These are phyloP conservation scores for Arachnopeziza araneosa DNA, from an alignment of 2,329 filamentous ascomycete species.

Conservation along the genomic window DNA sequence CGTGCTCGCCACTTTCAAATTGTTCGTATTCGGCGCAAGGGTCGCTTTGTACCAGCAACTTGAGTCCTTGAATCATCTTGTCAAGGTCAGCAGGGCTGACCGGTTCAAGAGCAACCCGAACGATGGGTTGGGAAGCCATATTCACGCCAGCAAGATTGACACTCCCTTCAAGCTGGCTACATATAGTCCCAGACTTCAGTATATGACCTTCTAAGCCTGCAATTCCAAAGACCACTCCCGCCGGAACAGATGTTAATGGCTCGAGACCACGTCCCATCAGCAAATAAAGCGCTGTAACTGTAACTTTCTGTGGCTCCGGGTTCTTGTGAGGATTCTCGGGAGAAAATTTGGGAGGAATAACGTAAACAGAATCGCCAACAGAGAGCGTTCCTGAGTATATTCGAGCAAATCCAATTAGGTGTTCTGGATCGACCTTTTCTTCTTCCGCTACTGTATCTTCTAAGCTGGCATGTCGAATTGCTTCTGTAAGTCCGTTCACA, in stretches of 20 bases:
- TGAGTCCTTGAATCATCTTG: constrained; percentile 88
- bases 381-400: constrained; percentile 87
- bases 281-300: constrained; percentile 82
- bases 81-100: constrained; percentile 83
- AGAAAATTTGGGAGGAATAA: constrained; percentile 88
- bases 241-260: constrained; percentile 75
- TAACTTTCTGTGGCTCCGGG: constrained; percentile 75
- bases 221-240: constrained; percentile 93
- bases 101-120: constrained; percentile 92
- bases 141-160: constrained; percentile 86
- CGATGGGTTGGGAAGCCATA: constrained; percentile 81
- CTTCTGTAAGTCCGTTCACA: constrained; percentile 45
- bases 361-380: constrained; percentile 86
- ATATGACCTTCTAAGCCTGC: constrained; percentile 87
- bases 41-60: constrained; percentile 86
- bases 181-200: constrained; percentile 92
- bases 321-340: constrained; percentile 67
- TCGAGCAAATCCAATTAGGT: constrained; percentile 89
- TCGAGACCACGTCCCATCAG: constrained; percentile 92
- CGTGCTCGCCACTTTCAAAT: constrained; percentile 87
- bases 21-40: constrained; percentile 96
- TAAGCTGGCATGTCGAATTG: constrained; percentile 55
- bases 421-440: constrained; percentile 68
- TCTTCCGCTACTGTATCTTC: constrained; percentile 44
- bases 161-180: constrained; percentile 77